These are phyloP conservation scores for Penicillium sp. DNA, from an alignment of 2,329 filamentous ascomycete species.

Conservation along the genomic window DNA sequence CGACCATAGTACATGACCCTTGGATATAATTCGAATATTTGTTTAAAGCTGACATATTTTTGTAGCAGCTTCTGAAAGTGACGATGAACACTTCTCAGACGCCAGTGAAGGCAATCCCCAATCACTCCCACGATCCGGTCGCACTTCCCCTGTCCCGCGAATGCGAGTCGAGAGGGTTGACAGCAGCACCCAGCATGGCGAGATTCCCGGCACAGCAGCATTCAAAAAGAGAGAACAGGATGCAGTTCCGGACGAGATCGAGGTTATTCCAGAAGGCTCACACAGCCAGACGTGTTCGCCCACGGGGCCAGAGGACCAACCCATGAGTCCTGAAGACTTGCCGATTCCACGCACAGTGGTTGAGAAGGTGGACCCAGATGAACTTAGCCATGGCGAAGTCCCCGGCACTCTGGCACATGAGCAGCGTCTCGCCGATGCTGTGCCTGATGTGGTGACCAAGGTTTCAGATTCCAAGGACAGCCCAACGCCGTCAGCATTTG, in stretches of 20 bases:
- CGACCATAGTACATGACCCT: conserved; percentile 49
- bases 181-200: conserved; percentile 57
- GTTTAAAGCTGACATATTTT: background rate
- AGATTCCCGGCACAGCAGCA: conserved; percentile 60
- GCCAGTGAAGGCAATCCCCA: conserved; percentile 56
- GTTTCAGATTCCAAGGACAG: conserved; percentile 43
- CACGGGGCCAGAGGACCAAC: conserved; percentile 42
- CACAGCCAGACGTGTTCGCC: conserved; percentile 42
- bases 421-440: conserved; percentile 56
- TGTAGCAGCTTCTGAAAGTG: conserved; percentile 49
- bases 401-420: conserved; percentile 60
- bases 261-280: conserved; percentile 52
- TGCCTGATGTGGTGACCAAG: conserved; percentile 57
- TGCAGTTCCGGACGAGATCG: conserved; percentile 63
- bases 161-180: conserved; percentile 65
- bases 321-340: conserved; percentile 51
- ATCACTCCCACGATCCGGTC: conserved; percentile 40
- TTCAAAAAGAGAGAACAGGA: conserved; percentile 59
- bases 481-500: conserved; percentile 14
- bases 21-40: background rate
- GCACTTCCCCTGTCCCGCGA: conserved; percentile 55
- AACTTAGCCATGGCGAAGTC: conserved; percentile 59
- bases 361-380: conserved; percentile 58
- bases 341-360: conserved; percentile 60
- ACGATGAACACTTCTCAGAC: conserved; percentile 64